Evolutionary conservation across 495 filamentous ascomycete genomes (phyloP).

Genomic region (Daldinia bambusicola): DNA sequence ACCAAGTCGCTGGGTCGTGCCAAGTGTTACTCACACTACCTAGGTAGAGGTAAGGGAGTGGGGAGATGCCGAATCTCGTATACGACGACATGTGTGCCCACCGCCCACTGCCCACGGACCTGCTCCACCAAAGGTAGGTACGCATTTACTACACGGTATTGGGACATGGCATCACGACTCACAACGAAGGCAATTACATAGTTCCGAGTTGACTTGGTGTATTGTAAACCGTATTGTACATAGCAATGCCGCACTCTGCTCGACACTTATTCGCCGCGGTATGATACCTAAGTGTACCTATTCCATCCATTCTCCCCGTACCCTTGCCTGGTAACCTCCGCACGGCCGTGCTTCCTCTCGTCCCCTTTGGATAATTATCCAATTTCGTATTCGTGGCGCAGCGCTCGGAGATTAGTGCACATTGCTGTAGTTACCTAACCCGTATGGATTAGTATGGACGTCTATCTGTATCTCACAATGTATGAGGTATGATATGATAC

Average conservation of each 20-base stretch:
- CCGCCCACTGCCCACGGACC: background rate
- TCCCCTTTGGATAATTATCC: background rate
- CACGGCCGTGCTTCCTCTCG: background rate
- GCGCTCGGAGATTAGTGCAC: conserved; percentile 3
- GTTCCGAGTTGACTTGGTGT: too few relatives aligned
- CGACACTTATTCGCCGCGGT: background rate
- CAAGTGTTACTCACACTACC: background rate
- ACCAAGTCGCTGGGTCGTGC: background rate
- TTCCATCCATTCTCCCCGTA: background rate
- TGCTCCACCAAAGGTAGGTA: too few relatives aligned
- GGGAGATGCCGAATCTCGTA: background rate
- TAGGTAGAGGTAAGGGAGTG: background rate
- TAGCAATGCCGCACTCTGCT: too few relatives aligned
- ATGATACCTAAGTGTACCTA: too few relatives aligned
- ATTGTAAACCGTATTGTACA: too few relatives aligned
- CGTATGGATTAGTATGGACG: too few relatives aligned
- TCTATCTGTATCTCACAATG: too few relatives aligned
- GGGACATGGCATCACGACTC: too few relatives aligned
- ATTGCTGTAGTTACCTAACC: too few relatives aligned
- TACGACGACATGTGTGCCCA: background rate
- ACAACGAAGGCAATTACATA: too few relatives aligned
- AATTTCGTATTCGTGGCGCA: background rate
- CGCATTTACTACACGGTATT: too few relatives aligned
- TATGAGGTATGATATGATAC: too few relatives aligned
- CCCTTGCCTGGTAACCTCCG: background rate